Percentiles rank a stretch among this genome's conserved stretches.
These are phyloP conservation scores for Monosporascus ibericus DNA, from an alignment of 2,329 filamentous ascomycete genomes.

Conservation along the genomic window DNA sequence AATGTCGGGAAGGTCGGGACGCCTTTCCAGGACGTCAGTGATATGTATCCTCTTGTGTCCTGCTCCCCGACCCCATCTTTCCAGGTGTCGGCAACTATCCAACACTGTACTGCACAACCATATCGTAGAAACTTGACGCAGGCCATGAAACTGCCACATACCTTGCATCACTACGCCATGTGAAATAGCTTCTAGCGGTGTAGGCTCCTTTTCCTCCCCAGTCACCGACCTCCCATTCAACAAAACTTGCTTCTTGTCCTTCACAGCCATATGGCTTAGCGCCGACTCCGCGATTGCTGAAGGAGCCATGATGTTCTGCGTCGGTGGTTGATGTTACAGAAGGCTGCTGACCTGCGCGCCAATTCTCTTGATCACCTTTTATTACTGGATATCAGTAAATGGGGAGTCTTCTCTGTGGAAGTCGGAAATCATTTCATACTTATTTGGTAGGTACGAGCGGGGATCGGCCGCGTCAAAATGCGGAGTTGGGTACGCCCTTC, in stretches of 20 bases:
- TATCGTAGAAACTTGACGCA: no score
- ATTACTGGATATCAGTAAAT: no score
- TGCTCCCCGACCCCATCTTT: no score
- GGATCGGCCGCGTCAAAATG: no score
- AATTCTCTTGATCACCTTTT: no score
- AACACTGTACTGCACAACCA: background rate
- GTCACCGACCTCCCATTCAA: conserved; percentile 3
- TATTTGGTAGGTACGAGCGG: no score
- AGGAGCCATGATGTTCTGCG: conserved; percentile 22
- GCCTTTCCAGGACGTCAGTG: conserved; percentile 18
- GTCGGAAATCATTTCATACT: no score
- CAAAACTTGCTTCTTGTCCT: conserved; percentile 10
- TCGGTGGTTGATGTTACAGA: no score
- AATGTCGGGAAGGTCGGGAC: conserved; percentile 37
- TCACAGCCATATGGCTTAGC: conserved; percentile 9
- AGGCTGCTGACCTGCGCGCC: no score
- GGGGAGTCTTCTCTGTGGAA: no score
- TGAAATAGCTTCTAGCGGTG: conserved; percentile 30
- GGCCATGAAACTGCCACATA: conserved; percentile 6
- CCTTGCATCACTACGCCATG: conserved; percentile 27
- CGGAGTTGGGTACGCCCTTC: no score
- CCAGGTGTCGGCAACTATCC: background rate
- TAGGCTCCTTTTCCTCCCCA: conserved; percentile 17
- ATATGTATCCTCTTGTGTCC: no score
- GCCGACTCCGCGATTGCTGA: conserved; percentile 23